Percentiles rank a stretch among this genome's conserved stretches.
Evolutionary conservation across 371 early-diverging fungal genomes (phyloP).

Genomic region (Haplosporangium sp.): DNA sequence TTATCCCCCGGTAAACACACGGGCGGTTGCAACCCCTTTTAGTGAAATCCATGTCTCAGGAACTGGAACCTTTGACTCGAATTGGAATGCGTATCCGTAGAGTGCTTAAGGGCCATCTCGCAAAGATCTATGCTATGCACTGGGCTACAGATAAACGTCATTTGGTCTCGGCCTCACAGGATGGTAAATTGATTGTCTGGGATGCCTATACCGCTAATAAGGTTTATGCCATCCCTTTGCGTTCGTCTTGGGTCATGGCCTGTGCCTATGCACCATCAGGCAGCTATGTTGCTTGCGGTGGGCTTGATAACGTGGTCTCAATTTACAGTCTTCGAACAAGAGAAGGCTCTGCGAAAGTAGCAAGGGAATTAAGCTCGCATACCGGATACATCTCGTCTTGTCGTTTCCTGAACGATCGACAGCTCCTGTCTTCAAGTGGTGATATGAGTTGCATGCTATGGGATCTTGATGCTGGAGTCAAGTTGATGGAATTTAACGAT

Average conservation of each 20-base stretch:
- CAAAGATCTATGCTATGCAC: conserved; percentile 99
- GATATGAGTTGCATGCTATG: conserved; percentile 99
- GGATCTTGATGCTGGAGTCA: conserved; percentile 98
- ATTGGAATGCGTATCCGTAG: conserved; percentile 95
- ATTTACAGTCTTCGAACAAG: conserved; percentile 94
- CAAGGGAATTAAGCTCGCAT: conserved; percentile 94
- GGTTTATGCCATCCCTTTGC: conserved; percentile 95
- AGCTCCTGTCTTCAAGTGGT: conserved; percentile 94
- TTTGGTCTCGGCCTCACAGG: conserved; percentile 97
- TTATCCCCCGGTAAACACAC: neutral
- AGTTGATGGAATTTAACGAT: conserved; percentile 94
- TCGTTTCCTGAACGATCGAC: conserved; percentile 93
- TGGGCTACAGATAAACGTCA: conserved; percentile 97
- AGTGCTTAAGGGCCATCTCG: conserved; percentile 97
- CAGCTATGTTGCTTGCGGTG: conserved; percentile 98
- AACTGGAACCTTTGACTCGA: conserved; percentile 85
- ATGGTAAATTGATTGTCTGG: conserved; percentile 99
- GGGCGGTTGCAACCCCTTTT: neutral
- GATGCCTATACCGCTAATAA: conserved; percentile 98
- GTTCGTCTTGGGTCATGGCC: conserved; percentile 99
- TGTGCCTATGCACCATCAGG: conserved; percentile 99
- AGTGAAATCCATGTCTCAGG: conserved; percentile 65
- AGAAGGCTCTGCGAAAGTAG: conserved; percentile 92
- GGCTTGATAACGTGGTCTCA: conserved; percentile 97
- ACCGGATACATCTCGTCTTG: conserved; percentile 98